phyloP scores from a whole-genome alignment of 2,329 filamentous ascomycete species.

The Colletotrichum sp. region DNA sequence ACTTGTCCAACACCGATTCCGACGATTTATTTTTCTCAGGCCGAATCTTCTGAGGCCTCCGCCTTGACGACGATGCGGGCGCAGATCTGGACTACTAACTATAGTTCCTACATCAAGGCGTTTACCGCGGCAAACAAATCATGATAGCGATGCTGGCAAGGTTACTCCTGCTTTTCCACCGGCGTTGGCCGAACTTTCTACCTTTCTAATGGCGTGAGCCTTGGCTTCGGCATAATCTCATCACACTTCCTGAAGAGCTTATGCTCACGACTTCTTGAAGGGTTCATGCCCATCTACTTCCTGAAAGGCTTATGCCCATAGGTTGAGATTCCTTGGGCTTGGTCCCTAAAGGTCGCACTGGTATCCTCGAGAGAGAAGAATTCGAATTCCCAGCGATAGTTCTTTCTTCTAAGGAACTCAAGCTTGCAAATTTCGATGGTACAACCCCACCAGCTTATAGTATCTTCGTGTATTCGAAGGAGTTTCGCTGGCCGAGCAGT shows the following conservation, averaged over 20 bases:
- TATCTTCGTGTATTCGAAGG: neutral
- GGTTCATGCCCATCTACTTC: neutral
- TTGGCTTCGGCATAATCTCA: neutral
- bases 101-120: accelerated
- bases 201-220: neutral
- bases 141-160: neutral
- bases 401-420: neutral
- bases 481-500: neutral
- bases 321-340: neutral
- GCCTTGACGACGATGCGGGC: neutral
- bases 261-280: neutral
- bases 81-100: neutral
- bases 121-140: neutral
- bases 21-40: too few species aligned
- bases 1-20: neutral
- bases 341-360: neutral
- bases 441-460: neutral
- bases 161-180: neutral
- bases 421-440: neutral
- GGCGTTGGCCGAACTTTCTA: neutral
- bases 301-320: neutral
- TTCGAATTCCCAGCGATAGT: neutral
- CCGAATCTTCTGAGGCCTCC: too few species aligned
- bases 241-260: neutral
- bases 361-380: neutral